Percentiles rank a stretch among this genome's conserved stretches.
These are phyloP conservation scores for Warburgia ugandensis DNA, from an alignment of 164 flowering plant genomes.

Conservation along the genomic window DNA sequence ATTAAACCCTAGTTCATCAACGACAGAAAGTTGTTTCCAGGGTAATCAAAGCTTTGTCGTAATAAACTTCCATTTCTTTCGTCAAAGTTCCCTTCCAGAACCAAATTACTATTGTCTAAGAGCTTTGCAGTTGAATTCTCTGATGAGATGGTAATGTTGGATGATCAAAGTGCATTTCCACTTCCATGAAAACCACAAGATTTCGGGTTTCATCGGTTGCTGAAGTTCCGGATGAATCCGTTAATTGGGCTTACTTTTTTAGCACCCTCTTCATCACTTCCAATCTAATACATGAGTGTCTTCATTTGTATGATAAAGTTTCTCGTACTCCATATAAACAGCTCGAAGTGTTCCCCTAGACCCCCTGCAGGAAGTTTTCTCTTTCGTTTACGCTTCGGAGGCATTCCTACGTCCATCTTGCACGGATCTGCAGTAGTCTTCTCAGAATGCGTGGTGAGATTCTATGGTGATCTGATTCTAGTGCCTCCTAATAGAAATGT, in stretches of 20 bases:
- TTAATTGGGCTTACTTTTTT: constrained; percentile 2
- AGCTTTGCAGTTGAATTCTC: not conserved
- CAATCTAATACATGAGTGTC: no score
- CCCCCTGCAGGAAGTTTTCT: no score
- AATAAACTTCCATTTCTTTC: not conserved
- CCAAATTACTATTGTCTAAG: constrained; percentile 2
- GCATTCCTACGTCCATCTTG: no score
- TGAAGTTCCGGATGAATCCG: not conserved
- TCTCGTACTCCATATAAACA: no score
- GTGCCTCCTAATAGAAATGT: no score
- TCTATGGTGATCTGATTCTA: no score
- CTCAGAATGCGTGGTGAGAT: no score
- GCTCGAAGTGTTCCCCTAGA: no score
- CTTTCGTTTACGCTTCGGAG: no score
- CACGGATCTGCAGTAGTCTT: no score
- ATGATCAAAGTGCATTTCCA: not conserved
- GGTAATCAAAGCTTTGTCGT: constrained; percentile 24
- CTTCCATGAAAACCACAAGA: not conserved
- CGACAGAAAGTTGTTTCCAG: constrained; percentile 9
- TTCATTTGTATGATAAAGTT: no score
- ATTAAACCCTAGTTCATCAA: constrained; percentile 8
- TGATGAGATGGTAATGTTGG: not conserved
- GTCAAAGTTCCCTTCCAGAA: not conserved
- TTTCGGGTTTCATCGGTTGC: not conserved
- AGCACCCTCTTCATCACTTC: constrained; percentile 7